Conservation (phyloP, 2,329 filamentous ascomycete species). For the Hymenoscyphus occultus region DNA sequence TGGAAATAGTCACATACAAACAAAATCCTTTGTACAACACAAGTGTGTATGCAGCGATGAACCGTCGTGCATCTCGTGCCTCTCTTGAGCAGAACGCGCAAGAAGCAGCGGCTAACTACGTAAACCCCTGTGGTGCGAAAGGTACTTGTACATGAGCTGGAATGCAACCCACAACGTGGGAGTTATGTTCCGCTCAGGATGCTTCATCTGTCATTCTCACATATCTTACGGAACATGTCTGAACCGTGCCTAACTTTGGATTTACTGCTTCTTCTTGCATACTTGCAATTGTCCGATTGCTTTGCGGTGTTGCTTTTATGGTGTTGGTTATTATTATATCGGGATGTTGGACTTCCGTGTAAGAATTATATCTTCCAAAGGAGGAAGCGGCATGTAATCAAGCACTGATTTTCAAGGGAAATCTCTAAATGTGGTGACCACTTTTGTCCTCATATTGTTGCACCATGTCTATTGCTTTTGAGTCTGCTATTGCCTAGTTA, state of each 20-base stretch:
- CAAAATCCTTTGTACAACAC: not conserved
- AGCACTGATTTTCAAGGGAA: not conserved
- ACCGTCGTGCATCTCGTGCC: not conserved
- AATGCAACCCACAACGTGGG: conserved; percentile 1
- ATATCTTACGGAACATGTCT: not conserved
- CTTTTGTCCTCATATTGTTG: not conserved
- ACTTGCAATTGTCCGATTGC: not conserved
- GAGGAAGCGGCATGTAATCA: not conserved
- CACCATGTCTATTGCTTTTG: not conserved
- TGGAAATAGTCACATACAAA: not conserved
- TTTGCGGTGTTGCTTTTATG: not conserved
- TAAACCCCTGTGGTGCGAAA: not conserved
- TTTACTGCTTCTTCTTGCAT: not conserved
- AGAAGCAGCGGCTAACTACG: not conserved
- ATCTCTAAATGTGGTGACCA: not conserved
- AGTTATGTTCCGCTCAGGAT: not conserved
- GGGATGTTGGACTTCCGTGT: not conserved
- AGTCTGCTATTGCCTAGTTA: not conserved
- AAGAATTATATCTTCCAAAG: not conserved
- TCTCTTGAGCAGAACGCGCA: not conserved
- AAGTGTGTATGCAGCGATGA: not conserved
- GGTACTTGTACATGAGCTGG: not conserved
- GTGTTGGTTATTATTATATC: not conserved
- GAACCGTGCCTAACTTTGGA: conserved; percentile 6
- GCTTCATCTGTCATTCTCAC: conserved; percentile 5